These are phyloP conservation scores for Paxillus rubicundulus DNA, from an alignment of 768 basidiomycete genomes.

Conservation along the genomic window DNA sequence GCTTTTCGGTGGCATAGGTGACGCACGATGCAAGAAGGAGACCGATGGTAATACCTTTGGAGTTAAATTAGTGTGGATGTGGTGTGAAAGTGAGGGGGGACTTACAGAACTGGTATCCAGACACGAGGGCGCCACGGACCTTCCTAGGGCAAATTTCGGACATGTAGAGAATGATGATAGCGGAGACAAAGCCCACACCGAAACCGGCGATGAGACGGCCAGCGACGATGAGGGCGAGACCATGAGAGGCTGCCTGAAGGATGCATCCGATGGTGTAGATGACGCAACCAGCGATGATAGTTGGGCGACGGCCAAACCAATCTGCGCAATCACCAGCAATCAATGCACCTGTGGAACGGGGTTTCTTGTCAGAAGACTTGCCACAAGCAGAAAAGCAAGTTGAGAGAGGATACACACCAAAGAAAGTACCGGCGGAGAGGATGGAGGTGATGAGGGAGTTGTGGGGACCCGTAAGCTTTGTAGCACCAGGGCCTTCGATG, in stretches of 20 bases:
- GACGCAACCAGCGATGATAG: slow-evolving; percentile 44
- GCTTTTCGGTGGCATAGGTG: slow-evolving; percentile 61
- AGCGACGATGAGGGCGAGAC: slow-evolving; percentile 56
- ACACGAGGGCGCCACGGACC: slow-evolving; percentile 72
- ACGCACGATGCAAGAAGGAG: slow-evolving; percentile 69
- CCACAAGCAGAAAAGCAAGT: slow-evolving; percentile 18
- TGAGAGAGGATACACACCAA: slow-evolving; percentile 34
- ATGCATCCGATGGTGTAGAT: slow-evolving; percentile 64
- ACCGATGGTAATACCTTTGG: slow-evolving; percentile 66
- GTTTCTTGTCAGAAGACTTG: slow-evolving; percentile 3
- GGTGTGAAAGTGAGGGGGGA: neutral
- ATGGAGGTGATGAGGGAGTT: slow-evolving; percentile 55
- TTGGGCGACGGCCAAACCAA: slow-evolving; percentile 47
- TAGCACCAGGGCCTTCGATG: slow-evolving; percentile 18
- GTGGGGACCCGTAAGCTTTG: slow-evolving; percentile 38
- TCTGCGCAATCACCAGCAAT: slow-evolving; percentile 53
- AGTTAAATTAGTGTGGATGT: too few species aligned
- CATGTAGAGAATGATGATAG: slow-evolving; percentile 60
- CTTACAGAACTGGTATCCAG: slow-evolving; percentile 47
- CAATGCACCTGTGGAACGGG: slow-evolving; percentile 46
- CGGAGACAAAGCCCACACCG: slow-evolving; percentile 78
- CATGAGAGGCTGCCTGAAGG: slow-evolving; percentile 58
- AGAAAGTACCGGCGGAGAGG: slow-evolving; percentile 83
- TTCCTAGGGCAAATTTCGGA: slow-evolving; percentile 65
- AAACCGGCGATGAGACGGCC: slow-evolving; percentile 80